Base-by-base conservation (phyloP, 2,329 filamentous ascomycete species). In the Sclerotinia sclerotiorum region DNA sequence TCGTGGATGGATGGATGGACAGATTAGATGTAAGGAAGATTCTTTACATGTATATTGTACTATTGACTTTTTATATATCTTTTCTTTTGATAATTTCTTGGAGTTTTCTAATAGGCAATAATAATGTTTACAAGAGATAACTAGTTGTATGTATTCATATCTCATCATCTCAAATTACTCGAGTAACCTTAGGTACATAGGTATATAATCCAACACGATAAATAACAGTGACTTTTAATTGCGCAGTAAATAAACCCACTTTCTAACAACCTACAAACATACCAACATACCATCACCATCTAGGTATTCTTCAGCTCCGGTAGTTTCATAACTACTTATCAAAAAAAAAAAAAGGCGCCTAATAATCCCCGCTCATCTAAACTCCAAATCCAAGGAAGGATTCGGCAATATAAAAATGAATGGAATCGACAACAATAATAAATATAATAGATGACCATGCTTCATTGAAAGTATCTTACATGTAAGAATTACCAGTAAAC, bases 1-100 rank as follows among this genome's bases (percentile, higher is more conserved):
- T 63, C 65, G 39, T 35, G 35, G 35, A 35, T 35, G 29, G 35
- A 35, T 65, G 49, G 51, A 57, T 44, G 27, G 21, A 27, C 5
- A 11, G 64, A 67, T 48, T 27, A 46, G 49, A 67, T 67, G 57
- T 52, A 67, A 62, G 65, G 56, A 46, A 67, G n/a, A n/a, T n/a
- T n/a, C 54, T 57, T 17, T 35, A 24, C 21, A 35, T 39, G 44
- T 44, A 49, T 62, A 62, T 51, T 10, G 21, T 49, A 15, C 17
- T 21, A 6, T 49, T 49, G n/a, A 44, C 24, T 32, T 57, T 56
- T 2, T 6, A 24, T 19, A 42, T 17, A 42, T 35, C 27, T 35
- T 7, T 49, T n/a, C 10, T 35, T 48, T 3, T 6, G 32, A 24
- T 17, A 17, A 24, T 35, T 8, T 7, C 21, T 35, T 8, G 46